Evolutionary conservation across 768 basidiomycete species (phyloP), one percentile per base, ranked within the genome.

Genomic region (Tulasnella calospora): DNA sequence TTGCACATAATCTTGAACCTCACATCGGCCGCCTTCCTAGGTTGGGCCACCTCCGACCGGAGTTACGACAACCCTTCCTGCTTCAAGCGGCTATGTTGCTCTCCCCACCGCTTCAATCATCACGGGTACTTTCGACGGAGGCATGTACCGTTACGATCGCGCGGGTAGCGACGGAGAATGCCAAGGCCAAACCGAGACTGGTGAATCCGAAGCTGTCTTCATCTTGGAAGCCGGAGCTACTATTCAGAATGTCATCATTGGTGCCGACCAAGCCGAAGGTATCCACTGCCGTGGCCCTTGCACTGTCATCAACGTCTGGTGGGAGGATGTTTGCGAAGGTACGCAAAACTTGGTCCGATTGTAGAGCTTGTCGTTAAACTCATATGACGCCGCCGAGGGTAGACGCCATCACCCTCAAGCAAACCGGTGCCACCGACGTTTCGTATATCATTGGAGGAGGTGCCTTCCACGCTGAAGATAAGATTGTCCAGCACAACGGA

Each of bases 251-350:
- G 57, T 61, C 57, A 61, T 61, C 57, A 61, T 74, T 27, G 73
- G 73, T 47, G 73, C 73, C 41, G 47, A n/a, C 51, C 73, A 74
- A 40, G 73, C 73, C 41, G 41, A 74, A 36, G 79, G 79, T 30
- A 78, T 80, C 33, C 73, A 74, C 51, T 74, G 73, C 30, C 57
- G 57, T 30, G 57, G 57, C 30, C 57, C 57, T n/a, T 61, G 57
- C 57, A 61, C 57, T 13, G 57, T 61, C n/a, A 61, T 27, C n/a
- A 61, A 61, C 57, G 57, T 61, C 27, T 61, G 57, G 57, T 61
- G 57, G 79, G 47, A 47, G 41, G 78, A 80, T 71, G 79, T 80
- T 46, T 80, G 79, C 73, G 79, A 80, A 61, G 70, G 79, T 61
- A n/a, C 57, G 57, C 57, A 23, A 61, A 47, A 47, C 46, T 61